These are phyloP conservation scores for Fomes fomentarius DNA, from an alignment of 1,284 basidiomycete species.

Conservation along the genomic window DNA sequence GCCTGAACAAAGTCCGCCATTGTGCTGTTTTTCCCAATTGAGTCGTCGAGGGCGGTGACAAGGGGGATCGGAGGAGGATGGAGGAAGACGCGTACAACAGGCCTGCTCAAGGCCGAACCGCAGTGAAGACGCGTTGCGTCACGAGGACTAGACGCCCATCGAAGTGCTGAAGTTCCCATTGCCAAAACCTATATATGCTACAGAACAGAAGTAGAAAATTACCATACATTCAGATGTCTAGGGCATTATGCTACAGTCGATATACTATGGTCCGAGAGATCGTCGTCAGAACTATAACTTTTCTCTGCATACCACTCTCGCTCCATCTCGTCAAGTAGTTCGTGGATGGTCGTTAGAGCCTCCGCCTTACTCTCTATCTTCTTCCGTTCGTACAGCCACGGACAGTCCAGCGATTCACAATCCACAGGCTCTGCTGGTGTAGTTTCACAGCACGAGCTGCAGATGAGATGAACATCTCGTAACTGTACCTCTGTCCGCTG, in stretches of 20 bases:
- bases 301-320: constrained; percentile 17
- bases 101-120: neutral
- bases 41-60: neutral
- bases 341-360: constrained; percentile 41
- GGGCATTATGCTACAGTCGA: neutral
- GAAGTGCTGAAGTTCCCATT: neutral
- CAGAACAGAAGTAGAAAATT: too few species aligned
- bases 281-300: neutral
- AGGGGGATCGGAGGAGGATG: neutral
- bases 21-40: neutral
- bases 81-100: constrained; percentile 2
- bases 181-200: too few species aligned
- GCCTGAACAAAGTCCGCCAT: constrained; percentile 73
- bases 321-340: constrained; percentile 36
- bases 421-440: constrained; percentile 62
- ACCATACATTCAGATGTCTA: too few species aligned
- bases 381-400: constrained; percentile 77
- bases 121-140: neutral
- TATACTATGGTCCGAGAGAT: neutral
- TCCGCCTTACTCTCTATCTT: constrained; percentile 65
- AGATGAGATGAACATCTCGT: constrained; percentile 65
- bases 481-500: constrained; percentile 62
- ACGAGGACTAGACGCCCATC: neutral
- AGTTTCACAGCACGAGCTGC: constrained; percentile 67
- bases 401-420: constrained; percentile 87